Evolutionary conservation across 2,329 filamentous ascomycete genomes (phyloP).

Genomic region (Calonectria pauciramosa): DNA sequence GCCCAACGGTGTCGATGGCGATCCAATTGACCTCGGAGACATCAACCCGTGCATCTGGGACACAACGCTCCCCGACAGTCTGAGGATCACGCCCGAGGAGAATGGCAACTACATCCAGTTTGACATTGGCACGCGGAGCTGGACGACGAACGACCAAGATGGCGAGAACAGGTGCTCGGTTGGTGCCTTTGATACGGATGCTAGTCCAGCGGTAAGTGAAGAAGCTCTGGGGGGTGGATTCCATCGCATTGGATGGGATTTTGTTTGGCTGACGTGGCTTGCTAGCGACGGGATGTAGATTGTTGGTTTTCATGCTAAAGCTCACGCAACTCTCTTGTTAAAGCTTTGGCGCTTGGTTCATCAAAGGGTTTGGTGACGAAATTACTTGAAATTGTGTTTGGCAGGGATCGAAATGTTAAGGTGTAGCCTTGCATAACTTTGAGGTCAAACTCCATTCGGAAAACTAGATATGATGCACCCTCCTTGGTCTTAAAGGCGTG

Average conservation of each 20-base stretch:
- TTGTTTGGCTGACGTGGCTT: not conserved
- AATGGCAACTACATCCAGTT: slow-evolving; percentile 14
- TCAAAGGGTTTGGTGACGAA: too few relatives aligned
- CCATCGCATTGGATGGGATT: not conserved
- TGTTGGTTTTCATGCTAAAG: not conserved
- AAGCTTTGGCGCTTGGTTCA: too few relatives aligned
- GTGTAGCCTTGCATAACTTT: too few relatives aligned
- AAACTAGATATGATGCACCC: too few relatives aligned
- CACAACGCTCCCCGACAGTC: not conserved
- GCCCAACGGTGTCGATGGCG: not conserved
- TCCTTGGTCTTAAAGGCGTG: too few relatives aligned
- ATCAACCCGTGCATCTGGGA: not conserved
- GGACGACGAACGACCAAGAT: not conserved
- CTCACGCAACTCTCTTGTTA: too few relatives aligned
- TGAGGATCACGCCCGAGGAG: slow-evolving; percentile 4
- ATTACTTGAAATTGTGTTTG: too few relatives aligned
- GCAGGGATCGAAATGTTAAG: too few relatives aligned
- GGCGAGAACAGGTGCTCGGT: not conserved
- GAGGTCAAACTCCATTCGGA: too few relatives aligned
- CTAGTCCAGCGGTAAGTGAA: not conserved
- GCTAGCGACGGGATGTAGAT: slow-evolving; percentile 1
- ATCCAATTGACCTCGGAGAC: not conserved
- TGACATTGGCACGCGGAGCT: not conserved
- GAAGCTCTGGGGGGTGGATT: too few relatives aligned
- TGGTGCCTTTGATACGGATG: not conserved